Conservation (phyloP, 2,329 filamentous ascomycete species). For the Fusarium solani-melongenae region DNA sequence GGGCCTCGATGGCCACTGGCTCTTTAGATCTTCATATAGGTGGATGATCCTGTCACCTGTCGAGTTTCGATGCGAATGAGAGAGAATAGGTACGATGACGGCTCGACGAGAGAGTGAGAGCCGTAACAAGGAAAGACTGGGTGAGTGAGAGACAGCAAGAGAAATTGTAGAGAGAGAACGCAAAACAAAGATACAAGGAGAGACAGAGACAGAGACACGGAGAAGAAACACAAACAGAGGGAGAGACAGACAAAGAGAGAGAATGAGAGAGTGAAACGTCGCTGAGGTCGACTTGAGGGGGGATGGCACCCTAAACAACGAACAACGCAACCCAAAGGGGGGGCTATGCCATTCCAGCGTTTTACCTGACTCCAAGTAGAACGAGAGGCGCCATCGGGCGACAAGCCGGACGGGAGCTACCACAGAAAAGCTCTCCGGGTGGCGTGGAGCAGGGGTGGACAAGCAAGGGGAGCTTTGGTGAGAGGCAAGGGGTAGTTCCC, state of each 20-base stretch:
- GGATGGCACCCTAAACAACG: slow-evolving; percentile 27
- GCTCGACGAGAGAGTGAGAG: neutral
- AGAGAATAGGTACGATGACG: slow-evolving; percentile 21
- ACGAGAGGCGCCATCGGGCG: slow-evolving; percentile 17
- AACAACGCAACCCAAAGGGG: slow-evolving; percentile 26
- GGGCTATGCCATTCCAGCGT: slow-evolving; percentile 36
- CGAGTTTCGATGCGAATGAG: slow-evolving; percentile 17
- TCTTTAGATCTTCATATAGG: slow-evolving; percentile 40
- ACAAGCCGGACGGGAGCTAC: slow-evolving; percentile 21
- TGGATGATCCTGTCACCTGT: slow-evolving; percentile 41
- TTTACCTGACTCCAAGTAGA: slow-evolving; percentile 38
- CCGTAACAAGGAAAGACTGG: slow-evolving; percentile 22
- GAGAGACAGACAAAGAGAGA: slow-evolving; percentile 24
- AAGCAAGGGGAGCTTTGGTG: slow-evolving; percentile 30
- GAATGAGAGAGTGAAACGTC: slow-evolving; percentile 36
- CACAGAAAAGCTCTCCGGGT: slow-evolving; percentile 34
- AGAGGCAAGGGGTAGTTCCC: slow-evolving; percentile 46
- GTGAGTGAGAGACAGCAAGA: slow-evolving; percentile 23
- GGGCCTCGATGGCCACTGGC: slow-evolving; percentile 41
- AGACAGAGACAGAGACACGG: slow-evolving; percentile 29
- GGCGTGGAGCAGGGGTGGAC: slow-evolving; percentile 21
- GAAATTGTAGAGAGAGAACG: slow-evolving; percentile 20
- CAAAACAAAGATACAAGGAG: slow-evolving; percentile 30
- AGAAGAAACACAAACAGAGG: slow-evolving; percentile 10
- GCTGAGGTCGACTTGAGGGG: slow-evolving; percentile 24